Evolutionary conservation across 345 rosid genomes (phyloP), one percentile per base, ranked within the genome.

Genomic region (Salix viminalis): DNA sequence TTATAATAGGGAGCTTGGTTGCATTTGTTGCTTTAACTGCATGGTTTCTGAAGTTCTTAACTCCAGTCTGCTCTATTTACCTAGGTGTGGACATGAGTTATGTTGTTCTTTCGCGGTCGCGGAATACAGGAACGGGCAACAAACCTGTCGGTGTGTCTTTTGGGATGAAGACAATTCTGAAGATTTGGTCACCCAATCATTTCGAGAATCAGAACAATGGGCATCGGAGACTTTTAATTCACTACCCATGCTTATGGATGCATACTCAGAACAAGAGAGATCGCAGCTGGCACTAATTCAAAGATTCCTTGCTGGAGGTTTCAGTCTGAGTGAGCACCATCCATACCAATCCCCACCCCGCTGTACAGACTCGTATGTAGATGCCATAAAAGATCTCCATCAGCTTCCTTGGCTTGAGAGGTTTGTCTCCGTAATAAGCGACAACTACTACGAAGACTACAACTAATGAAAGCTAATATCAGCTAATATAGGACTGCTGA

Each of bases 381-480:
- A 96, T 82, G 91, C 92, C 21, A 92, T 93, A 87, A 93, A 96
- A 84, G 99, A 96, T 87, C 91, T 96, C 75, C 97, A 86, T 80
- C 98, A 91, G 79, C 94, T 96, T 70, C 99, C 99, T 61, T 96
- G 99, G 99, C 99, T 96, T 7, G 98, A 93, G 88, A 92, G 98
- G 78, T 96, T 96, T 68, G 98, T 92, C 79, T 92, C 99, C 15
- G 97, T 93, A 75, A 96, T 96, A 73, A 96, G 98, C 66, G 99
- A 96, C 84, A 90, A 86, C 85, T 96, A 89, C 79, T 90, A 96
- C 18, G 97, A 96, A 75, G 97, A 93, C 72, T 90, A 83, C 72
- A 78, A 84, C 80, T 92, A 90, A 70, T 96, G 89, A 93, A 68
- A 77, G 65, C 61, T 23, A 36, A 34, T 34, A 34, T 34, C 37